Evolutionary conservation across 805 yeast genomes (phyloP), one percentile per base, ranked within the genome.

Genomic region (Suhomyces tanzawaensis): DNA sequence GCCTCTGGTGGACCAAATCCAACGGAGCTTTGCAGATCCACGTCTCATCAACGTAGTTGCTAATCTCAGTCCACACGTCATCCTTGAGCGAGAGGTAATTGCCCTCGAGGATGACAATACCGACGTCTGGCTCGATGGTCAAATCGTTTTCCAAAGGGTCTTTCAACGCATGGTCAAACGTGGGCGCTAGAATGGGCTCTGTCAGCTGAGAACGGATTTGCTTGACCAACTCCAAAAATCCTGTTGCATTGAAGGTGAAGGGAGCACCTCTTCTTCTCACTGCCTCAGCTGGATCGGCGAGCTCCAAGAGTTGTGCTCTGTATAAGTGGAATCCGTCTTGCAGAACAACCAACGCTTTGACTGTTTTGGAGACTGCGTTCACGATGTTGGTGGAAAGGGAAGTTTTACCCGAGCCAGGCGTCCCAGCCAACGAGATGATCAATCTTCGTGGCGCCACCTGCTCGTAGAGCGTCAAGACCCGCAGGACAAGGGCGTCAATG

Each of bases 321-420:
- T 59, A 63, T 19, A 55, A 55, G 40, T 67, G 73, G 45, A 42
- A 68, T 11, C 73, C 73, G 51, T 68, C 73, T 45, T 65, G 71
- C 7, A 71, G 66, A 18, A 68, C 44, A 9, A 57, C 53, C 18
- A 39, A 46, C 7, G 65, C 39, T 13, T 44, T 36, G 24, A 54
- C 37, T 2, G 32, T 29, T 8, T 39, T 32, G 29, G 44, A 52
- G 23, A 68, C 34, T n/a, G 29, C 28, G 11, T n/a, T 14, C 15
- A 72, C 72, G 4, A 87, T 61, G 4, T 57, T 39, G 26, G 53
- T 52, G 1, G 90, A 80, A 24, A 81, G 52, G 0, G 95, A 84
- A 3, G 90, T 74, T 56, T 87, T 87, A 0, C 96, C 96, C 1
- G 90, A 78, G 4, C 96, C 96, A 2, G 96, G 95, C 0, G 80